Percentiles rank a stretch among this genome's conserved stretches.
phyloP scores from a whole-genome alignment of 2,329 filamentous ascomycete genomes.

The Fusarium veterinarium region DNA sequence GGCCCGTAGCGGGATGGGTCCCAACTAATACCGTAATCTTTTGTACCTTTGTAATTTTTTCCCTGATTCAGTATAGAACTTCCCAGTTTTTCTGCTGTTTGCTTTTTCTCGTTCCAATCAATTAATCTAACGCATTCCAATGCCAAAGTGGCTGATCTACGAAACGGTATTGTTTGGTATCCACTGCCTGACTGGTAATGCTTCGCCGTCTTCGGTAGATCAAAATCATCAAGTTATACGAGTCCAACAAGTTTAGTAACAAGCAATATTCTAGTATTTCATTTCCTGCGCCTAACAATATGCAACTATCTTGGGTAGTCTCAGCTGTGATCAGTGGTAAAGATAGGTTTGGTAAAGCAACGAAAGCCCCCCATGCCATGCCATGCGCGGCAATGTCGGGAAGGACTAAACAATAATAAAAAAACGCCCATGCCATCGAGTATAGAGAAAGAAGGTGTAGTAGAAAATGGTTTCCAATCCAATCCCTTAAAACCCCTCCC shows the following conservation, averaged over 20 bases:
- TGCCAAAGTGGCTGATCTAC: background rate
- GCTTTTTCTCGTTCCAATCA: background rate
- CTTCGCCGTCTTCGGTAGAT: background rate
- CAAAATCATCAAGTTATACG: background rate
- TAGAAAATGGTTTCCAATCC: constrained; percentile 2
- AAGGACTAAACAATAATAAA: constrained; percentile 7
- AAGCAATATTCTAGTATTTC: constrained; percentile 31
- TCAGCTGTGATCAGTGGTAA: constrained; percentile 18
- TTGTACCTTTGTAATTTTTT: background rate
- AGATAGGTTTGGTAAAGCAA: constrained; percentile 5
- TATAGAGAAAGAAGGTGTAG: constrained; percentile 16
- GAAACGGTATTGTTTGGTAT: background rate
- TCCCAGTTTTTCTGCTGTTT: background rate
- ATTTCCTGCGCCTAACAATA: constrained; percentile 43
- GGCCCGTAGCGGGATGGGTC: constrained; percentile 15
- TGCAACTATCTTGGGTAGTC: constrained; percentile 32
- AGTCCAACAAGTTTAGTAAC: background rate
- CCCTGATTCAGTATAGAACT: constrained; percentile 3
- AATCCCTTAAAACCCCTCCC: constrained; percentile 6
- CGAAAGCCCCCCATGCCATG: background rate
- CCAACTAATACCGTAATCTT: constrained; percentile 2
- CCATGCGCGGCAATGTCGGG: constrained; percentile 5
- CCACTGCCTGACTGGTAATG: background rate
- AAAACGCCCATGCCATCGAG: constrained; percentile 37
- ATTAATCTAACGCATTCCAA: background rate